Evolutionary conservation across 306 rosid species (phyloP).

Genomic region (Castanopsis chinensis): DNA sequence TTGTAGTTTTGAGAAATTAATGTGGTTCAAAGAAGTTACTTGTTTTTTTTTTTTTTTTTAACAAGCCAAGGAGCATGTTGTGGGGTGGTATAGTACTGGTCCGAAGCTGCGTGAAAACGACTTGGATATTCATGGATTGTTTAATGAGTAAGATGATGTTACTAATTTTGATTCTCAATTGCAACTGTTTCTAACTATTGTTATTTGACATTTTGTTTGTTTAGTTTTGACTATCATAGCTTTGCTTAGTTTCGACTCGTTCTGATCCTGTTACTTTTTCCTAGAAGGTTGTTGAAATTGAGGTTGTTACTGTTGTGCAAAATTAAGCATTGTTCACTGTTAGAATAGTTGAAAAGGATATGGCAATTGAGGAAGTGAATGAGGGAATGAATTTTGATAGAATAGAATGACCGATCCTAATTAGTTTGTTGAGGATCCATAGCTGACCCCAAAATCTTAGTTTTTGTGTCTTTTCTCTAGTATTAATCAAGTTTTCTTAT

Average conservation of each 20-base stretch:
- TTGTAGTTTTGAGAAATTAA: no score
- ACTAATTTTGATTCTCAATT: background rate
- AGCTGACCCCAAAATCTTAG: no score
- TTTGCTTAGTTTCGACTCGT: background rate
- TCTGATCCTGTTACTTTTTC: background rate
- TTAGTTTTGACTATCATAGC: background rate
- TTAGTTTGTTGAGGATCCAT: no score
- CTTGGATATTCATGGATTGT: constrained; percentile 72
- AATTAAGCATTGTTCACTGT: no score
- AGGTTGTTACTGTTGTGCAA: no score
- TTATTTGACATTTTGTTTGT: background rate
- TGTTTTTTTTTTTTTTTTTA: background rate
- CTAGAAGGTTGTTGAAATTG: background rate
- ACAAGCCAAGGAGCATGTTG: constrained; percentile 89
- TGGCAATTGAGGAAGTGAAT: no score
- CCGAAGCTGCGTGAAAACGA: constrained; percentile 95
- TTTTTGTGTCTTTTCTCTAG: no score
- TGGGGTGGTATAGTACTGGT: constrained; percentile 96
- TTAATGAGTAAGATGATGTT: constrained; percentile 54
- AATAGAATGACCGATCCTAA: no score
- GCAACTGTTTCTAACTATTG: background rate
- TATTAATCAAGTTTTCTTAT: background rate
- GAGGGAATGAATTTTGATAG: no score
- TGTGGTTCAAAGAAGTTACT: no score
- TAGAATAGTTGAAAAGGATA: no score